Evolutionary conservation across 192 early-diverging fungal species (phyloP).

Genomic region (Podila minutissima): DNA sequence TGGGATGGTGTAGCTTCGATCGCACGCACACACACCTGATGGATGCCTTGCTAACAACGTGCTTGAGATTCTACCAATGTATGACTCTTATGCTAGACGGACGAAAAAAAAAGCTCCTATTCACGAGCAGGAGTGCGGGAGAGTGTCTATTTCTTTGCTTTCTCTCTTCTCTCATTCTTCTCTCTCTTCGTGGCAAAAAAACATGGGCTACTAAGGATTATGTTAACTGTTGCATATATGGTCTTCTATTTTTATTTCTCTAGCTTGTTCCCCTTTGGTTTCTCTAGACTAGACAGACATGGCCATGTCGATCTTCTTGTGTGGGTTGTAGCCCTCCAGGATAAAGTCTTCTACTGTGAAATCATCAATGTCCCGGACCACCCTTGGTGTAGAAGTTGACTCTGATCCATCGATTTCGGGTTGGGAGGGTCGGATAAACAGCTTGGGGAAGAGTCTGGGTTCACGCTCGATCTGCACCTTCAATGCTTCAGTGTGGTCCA

Average conservation of each 20-base stretch:
- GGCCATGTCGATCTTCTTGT: constrained; percentile 90
- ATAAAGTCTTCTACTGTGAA: constrained; percentile 85
- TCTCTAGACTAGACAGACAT: constrained; percentile 83
- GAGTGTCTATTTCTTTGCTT: neutral
- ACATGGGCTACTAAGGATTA: no score
- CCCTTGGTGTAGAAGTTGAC: constrained; percentile 14
- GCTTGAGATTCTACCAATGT: neutral
- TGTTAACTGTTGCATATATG: no score
- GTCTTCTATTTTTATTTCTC: no score
- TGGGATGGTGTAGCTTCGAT: neutral
- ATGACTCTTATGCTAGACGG: no score
- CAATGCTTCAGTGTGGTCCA: constrained; percentile 90
- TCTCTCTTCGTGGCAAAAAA: neutral
- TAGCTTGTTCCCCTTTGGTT: no score
- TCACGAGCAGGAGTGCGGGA: neutral
- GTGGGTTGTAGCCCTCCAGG: constrained; percentile 84
- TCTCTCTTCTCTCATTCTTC: neutral
- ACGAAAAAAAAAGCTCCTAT: neutral
- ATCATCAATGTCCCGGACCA: constrained; percentile 69
- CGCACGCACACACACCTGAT: no score
- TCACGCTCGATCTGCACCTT: constrained; percentile 78
- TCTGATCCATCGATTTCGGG: neutral
- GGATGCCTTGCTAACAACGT: neutral
- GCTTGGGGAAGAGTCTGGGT: constrained; percentile 85
- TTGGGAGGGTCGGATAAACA: constrained; percentile 60